Base-by-base conservation (phyloP, 768 basidiomycete species). In the Boletus sp. region DNA sequence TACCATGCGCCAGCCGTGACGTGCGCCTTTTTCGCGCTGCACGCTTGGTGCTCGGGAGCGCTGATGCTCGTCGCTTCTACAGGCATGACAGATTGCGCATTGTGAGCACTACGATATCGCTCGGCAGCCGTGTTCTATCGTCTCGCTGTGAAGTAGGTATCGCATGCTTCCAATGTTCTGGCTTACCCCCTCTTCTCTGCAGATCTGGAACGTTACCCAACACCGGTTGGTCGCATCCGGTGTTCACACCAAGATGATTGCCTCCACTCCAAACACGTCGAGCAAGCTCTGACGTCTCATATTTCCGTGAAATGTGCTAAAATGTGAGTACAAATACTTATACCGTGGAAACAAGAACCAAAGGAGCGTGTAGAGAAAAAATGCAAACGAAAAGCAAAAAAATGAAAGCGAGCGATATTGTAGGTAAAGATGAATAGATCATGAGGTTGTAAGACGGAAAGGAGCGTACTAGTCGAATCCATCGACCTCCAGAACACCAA, bases 171-270 rank as follows among this genome's bases (percentile, higher is more conserved):
- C 2, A 17, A 10, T 24, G 12, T 3, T 47, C 45, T 29, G 6
- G 36, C 45, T 47, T 42, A 33, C 20, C 12, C 33, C 41, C 18
- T 28, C 51, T 9, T 17, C 11, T 18, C 30, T 7, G 7, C 46
- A 85, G 84, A 80, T 86, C 32, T 85, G 83, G 84, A 84, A 80
- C 53, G 67, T 67, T 10, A 83, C 79, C 2, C 72, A 77, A 56
- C 78, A 77, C 55, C 78, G 82, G 14, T 69, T 86, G 5, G 78
- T 82, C 10, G 79, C 78, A 6, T 83, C 83, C 1, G 83, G 80
- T 1, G 75, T 78, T 1, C 83, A 84, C 47, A 75, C 79, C 52
- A 84, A 83, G 58, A 83, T 84, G 83, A 64, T 70, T 28, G 77
- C 83, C 1, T 80, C 81, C 10, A 10, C 45, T 17, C 48, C 56